Conservation (phyloP, 2,329 filamentous ascomycete genomes). For the Truncatella angustata region DNA sequence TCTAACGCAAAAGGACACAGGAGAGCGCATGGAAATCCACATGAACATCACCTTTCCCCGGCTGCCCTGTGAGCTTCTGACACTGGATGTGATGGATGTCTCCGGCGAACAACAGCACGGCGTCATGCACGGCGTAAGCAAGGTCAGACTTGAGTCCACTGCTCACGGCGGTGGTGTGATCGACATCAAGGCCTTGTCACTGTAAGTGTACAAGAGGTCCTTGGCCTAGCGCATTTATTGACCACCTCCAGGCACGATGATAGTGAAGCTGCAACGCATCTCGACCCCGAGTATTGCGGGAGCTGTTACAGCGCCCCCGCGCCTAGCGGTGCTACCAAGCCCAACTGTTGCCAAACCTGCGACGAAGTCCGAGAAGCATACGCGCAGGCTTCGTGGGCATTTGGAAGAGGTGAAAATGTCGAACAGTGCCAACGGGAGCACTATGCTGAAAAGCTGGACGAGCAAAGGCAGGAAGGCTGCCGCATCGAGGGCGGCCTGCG, state of each 20-base stretch:
- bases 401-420: slow-evolving; percentile 86
- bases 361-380: slow-evolving; percentile 97
- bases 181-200: slow-evolving; percentile 64
- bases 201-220: no score
- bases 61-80: slow-evolving; percentile 91
- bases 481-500: slow-evolving; percentile 87
- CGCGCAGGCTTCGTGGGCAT: slow-evolving; percentile 85
- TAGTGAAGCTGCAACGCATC: slow-evolving; percentile 69
- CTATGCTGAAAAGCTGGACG: slow-evolving; percentile 84
- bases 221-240: no score
- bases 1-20: no score
- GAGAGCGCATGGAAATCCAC: slow-evolving; percentile 98
- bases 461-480: slow-evolving; percentile 88
- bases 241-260: slow-evolving; percentile 55
- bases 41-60: slow-evolving; percentile 95
- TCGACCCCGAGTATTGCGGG: slow-evolving; percentile 91
- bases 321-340: slow-evolving; percentile 69
- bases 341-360: slow-evolving; percentile 96
- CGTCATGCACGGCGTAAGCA: slow-evolving; percentile 87
- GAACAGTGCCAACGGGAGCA: slow-evolving; percentile 96
- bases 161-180: slow-evolving; percentile 75
- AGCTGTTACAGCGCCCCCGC: slow-evolving; percentile 83
- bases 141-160: slow-evolving; percentile 75
- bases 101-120: slow-evolving; percentile 95
- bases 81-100: slow-evolving; percentile 98